These are phyloP conservation scores for Candida germanica DNA, from an alignment of 805 yeast species.

Conservation along the genomic window DNA sequence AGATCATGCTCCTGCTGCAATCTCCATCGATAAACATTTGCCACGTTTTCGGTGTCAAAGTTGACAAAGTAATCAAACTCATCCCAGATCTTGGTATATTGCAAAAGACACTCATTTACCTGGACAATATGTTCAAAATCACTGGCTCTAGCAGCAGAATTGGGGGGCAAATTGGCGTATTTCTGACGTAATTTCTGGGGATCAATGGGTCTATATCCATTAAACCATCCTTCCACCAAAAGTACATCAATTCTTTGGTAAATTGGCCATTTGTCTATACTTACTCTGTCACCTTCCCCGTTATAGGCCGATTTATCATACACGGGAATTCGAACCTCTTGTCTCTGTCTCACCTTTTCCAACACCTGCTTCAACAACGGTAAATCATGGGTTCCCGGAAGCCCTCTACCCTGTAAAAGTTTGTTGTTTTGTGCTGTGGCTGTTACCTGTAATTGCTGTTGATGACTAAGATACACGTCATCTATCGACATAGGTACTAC, in stretches of 20 bases:
- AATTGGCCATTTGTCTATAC: conserved; percentile 35
- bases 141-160: conserved; percentile 13
- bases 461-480: conserved; percentile 74
- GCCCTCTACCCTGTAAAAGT: conserved; percentile 74
- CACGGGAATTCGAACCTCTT: conserved; percentile 44
- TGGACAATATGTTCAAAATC: conserved; percentile 25
- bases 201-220: conserved; percentile 55
- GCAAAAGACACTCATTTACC: conserved; percentile 51
- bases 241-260: conserved; percentile 51
- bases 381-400: conserved; percentile 93
- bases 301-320: conserved; percentile 72
- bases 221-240: conserved; percentile 92
- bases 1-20: conserved; percentile 68
- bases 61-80: conserved; percentile 59
- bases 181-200: conserved; percentile 14
- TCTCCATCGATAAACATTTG: conserved; percentile 77
- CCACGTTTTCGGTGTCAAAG: conserved; percentile 55
- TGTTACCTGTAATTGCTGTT: conserved; percentile 53
- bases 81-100: conserved; percentile 58
- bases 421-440: conserved; percentile 38
- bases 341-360: conserved; percentile 20
- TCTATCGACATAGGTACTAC: conserved; percentile 67
- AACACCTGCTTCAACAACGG: conserved; percentile 39
- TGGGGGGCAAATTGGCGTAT: conserved; percentile 2
- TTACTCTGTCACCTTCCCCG: conserved; percentile 79